A percentile compares a stretch with the other conserved stretches of the same genome.
Evolutionary conservation across 2,329 filamentous ascomycete species (phyloP).

Genomic region (Aspergillus unguis): DNA sequence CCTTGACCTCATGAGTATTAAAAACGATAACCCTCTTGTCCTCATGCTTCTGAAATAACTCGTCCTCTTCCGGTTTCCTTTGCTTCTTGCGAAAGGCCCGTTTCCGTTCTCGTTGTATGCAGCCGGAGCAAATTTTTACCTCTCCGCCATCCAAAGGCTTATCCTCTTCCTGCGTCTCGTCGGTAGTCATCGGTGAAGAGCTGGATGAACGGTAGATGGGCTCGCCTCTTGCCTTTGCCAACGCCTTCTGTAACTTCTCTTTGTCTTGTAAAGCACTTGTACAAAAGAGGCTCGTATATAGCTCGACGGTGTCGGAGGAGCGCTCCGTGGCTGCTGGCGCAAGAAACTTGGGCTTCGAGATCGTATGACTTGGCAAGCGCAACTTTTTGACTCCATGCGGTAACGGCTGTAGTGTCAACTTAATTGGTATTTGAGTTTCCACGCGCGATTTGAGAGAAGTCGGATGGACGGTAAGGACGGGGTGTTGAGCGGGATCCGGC

Average conservation of each 20-base stretch:
- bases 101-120: constrained; percentile 87
- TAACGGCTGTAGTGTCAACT: constrained; percentile 71
- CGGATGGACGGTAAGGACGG: constrained; percentile 59
- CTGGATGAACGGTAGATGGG: constrained; percentile 35
- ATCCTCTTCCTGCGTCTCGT: constrained; percentile 61
- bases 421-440: constrained; percentile 92
- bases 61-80: constrained; percentile 89
- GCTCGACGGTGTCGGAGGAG: constrained; percentile 70
- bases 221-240: constrained; percentile 54
- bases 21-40: constrained; percentile 81
- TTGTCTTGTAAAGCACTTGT: constrained; percentile 83
- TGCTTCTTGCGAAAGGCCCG: constrained; percentile 87
- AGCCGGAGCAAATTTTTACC: constrained; percentile 86
- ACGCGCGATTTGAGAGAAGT: constrained; percentile 82
- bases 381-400: constrained; percentile 74
- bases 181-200: constrained; percentile 40
- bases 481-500: constrained; percentile 34
- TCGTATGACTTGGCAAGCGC: constrained; percentile 83
- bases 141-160: constrained; percentile 87
- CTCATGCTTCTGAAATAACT: constrained; percentile 78
- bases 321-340: constrained; percentile 66
- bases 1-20: constrained; percentile 82
- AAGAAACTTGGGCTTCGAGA: constrained; percentile 89
- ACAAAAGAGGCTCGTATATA: constrained; percentile 80
- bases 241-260: constrained; percentile 63